These are phyloP conservation scores for Nicotiana knightiana DNA, from an alignment of 257 asterid genomes.

Conservation along the genomic window DNA sequence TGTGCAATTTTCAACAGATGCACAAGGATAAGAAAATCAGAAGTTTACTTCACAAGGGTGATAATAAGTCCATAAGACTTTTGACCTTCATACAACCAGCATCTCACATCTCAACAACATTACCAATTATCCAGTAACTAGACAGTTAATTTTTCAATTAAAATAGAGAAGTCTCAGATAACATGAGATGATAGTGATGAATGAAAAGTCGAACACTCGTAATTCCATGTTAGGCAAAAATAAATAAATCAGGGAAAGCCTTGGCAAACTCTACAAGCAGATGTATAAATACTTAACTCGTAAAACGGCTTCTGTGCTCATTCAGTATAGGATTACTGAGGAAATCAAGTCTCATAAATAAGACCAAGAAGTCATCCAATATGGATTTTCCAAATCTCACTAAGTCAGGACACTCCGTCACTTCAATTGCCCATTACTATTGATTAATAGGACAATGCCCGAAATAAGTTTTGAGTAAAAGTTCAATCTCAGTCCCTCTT, in stretches of 20 bases:
- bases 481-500: too few species aligned
- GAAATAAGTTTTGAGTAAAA: background rate
- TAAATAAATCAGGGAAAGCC: background rate
- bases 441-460: background rate
- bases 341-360: background rate
- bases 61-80: background rate
- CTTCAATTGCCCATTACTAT: too few species aligned
- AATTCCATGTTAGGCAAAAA: background rate
- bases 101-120: background rate
- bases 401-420: background rate
- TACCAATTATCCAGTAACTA: background rate
- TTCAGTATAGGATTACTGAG: background rate
- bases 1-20: background rate
- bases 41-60: background rate
- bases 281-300: background rate
- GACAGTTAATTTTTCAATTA: background rate
- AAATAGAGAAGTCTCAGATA: background rate
- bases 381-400: background rate
- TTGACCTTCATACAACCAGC: too few species aligned
- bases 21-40: background rate
- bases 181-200: background rate
- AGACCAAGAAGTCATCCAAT: background rate
- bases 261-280: background rate
- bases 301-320: background rate
- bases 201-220: background rate